Evolutionary conservation across 1,139 yeast genomes (phyloP), one percentile per base, ranked within the genome.

Genomic region (Arxiozyma slooffiae): DNA sequence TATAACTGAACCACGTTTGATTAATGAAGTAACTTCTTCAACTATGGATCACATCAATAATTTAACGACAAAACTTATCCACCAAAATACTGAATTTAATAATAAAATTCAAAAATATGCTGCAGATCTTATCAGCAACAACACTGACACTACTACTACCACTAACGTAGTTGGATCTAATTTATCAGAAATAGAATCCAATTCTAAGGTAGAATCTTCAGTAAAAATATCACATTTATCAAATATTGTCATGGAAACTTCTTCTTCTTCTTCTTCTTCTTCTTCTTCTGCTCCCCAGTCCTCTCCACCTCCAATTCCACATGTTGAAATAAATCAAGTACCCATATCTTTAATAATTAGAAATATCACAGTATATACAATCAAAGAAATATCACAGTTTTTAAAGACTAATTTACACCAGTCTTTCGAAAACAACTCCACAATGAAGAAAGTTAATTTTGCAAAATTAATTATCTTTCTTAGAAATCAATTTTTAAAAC

Each of bases 401-500:
- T 56, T 67, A 61, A 67, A 67, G 52, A 61, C 66, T 5, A 63
- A 62, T 41, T 52, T 60, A 9, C 66, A 63, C 46, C 49, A 48
- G 8, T 51, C 55, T n/a, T 20, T 18, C 6, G 48, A 38, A 7
- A 39, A 37, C 17, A 51, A 78, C 3, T 90, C 87, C 58, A 73
- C 77, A 34, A 69, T 71, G 8, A 79, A 87, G 55, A 89, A 89
- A 69, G 78, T 80, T 54, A 75, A 76, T 50, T 77, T 92, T 50
- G 70, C 92, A 43, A 81, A 83, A 47, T 70, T 84, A 51, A 73
- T 90, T 44, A 83, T 89, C 8, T 72, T 75, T 39, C 71, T 88
- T 42, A 76, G 97, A 50, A 89, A 87, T 59, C 94, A 89, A 60
- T 87, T 84, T 61, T 77, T 89, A 55, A 82, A 90, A 64, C 67